Conservation (phyloP, 768 basidiomycete genomes). For the Boletus rubescentipes region DNA sequence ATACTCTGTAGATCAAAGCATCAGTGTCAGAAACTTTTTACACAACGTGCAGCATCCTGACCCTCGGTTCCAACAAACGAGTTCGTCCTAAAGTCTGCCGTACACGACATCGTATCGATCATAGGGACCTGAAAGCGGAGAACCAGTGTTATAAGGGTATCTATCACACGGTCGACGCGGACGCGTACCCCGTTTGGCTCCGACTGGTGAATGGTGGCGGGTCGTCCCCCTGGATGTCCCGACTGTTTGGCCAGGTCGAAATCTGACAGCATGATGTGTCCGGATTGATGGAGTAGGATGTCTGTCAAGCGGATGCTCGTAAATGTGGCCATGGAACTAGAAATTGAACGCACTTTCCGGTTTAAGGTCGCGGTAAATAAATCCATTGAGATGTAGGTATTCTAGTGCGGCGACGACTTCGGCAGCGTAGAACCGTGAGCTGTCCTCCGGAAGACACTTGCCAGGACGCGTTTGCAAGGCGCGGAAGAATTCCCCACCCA, state of each 20-base stretch:
- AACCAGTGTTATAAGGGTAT: conserved; percentile 6
- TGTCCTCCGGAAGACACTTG: conserved; percentile 96
- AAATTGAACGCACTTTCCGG: conserved; percentile 83
- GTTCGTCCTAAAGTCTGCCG: conserved; percentile 96
- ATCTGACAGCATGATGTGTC: conserved; percentile 99
- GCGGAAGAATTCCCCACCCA: conserved; percentile 98
- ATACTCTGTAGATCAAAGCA: conserved; percentile 65
- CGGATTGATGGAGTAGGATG: conserved; percentile 94
- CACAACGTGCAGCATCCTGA: conserved; percentile 35
- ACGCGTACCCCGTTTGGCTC: conserved; percentile 82
- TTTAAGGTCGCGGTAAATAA: conserved; percentile 98
- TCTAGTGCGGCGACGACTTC: conserved; percentile 97
- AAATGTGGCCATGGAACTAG: conserved; percentile 10
- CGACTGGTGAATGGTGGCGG: conserved; percentile 81
- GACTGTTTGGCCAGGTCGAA: conserved; percentile 99
- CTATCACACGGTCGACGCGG: not conserved
- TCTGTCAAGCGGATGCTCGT: conserved; percentile 48
- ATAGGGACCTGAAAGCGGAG: conserved; percentile 65
- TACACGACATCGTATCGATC: conserved; percentile 96
- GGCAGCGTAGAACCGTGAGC: conserved; percentile 95
- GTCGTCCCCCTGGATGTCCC: conserved; percentile 78
- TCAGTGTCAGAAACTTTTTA: conserved; percentile 16
- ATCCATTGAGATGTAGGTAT: conserved; percentile 98
- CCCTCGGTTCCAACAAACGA: conserved; percentile 99
- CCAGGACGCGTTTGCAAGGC: conserved; percentile 93